Conservation (phyloP, 2,329 filamentous ascomycete species). For the Rutstroemia sydowiana region DNA sequence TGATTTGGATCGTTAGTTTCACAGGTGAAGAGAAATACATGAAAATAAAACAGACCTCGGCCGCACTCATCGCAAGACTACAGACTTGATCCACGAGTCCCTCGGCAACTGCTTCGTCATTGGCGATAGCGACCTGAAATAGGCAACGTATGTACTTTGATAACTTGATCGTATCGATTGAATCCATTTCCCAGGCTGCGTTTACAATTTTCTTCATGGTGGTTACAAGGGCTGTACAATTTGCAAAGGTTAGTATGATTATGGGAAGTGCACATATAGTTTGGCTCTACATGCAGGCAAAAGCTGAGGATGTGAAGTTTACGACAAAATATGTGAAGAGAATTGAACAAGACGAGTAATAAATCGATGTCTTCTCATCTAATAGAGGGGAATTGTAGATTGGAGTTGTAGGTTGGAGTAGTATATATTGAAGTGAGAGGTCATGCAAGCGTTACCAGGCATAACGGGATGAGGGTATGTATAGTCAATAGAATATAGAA, state of each 20-base stretch:
- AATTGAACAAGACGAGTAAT: too few species aligned
- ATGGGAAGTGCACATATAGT: not conserved
- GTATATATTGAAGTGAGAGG: too few species aligned
- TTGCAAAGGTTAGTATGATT: conserved; percentile 3
- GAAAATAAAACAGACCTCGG: conserved; percentile 34
- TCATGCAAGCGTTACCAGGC: too few species aligned
- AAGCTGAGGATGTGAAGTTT: too few species aligned
- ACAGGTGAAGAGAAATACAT: not conserved
- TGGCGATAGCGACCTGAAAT: conserved; percentile 58
- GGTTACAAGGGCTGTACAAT: conserved; percentile 25
- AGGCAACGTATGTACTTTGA: conserved; percentile 74
- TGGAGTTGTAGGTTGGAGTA: too few species aligned
- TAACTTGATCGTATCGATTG: conserved; percentile 51
- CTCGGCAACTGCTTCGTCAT: conserved; percentile 44
- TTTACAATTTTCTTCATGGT: conserved; percentile 63
- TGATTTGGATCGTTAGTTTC: not conserved
- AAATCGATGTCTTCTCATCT: too few species aligned
- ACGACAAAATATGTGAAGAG: too few species aligned
- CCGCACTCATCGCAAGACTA: conserved; percentile 43
- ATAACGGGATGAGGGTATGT: not conserved
- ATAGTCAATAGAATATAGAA: conserved; percentile 4
- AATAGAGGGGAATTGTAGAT: fast-evolving
- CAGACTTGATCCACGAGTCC: conserved; percentile 58
- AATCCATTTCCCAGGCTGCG: conserved; percentile 51
- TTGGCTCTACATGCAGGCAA: not conserved